Conservation (phyloP, 2,329 filamentous ascomycete species). For the Penicillium thymicola region DNA sequence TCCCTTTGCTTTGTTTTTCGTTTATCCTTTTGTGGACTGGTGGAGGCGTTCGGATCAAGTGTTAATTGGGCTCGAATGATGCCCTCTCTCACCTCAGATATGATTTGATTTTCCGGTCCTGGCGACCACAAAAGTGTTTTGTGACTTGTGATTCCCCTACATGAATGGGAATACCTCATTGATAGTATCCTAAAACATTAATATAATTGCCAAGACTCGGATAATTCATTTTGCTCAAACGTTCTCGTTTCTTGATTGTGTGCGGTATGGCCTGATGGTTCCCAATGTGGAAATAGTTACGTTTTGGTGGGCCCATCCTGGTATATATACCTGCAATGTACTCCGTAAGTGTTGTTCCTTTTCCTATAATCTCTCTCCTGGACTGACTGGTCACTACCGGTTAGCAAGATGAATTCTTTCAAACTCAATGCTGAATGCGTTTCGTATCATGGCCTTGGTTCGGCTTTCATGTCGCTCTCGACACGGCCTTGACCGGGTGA, state of each 20-base stretch:
- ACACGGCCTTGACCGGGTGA: background rate
- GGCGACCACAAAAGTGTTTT: constrained; percentile 26
- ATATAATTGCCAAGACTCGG: constrained; percentile 24
- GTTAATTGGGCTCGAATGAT: constrained; percentile 5
- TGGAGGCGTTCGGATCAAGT: constrained; percentile 5
- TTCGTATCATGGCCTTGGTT: too few species aligned
- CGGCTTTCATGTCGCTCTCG: background rate
- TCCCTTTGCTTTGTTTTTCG: background rate
- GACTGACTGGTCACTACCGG: background rate
- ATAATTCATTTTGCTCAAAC: constrained; percentile 9
- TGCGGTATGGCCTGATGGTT: background rate
- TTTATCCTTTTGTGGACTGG: background rate
- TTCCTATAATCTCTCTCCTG: background rate
- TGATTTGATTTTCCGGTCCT: constrained; percentile 14
- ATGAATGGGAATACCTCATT: constrained; percentile 5
- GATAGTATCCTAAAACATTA: constrained; percentile 21
- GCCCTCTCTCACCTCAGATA: constrained; percentile 17
- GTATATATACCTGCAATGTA: background rate
- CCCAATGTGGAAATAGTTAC: background rate
- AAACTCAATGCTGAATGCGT: background rate
- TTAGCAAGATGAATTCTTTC: background rate
- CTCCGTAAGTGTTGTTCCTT: background rate
- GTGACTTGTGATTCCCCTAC: constrained; percentile 16
- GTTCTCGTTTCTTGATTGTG: background rate
- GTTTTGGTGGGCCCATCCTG: background rate